Base-by-base conservation (phyloP, 2,329 filamentous ascomycete species). In the Diaporthe sp. region DNA sequence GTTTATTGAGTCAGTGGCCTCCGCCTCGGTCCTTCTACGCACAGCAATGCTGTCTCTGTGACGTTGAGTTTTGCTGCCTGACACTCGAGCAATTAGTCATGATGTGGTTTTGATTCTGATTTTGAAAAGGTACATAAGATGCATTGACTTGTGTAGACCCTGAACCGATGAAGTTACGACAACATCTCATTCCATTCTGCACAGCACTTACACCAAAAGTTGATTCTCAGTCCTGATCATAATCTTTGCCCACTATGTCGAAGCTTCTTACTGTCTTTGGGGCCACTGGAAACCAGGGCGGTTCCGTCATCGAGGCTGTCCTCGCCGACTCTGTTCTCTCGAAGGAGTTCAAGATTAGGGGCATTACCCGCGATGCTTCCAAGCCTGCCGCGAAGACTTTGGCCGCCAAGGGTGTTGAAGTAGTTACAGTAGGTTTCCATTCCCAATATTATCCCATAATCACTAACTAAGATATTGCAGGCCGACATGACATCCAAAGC, bases 221-320 rank as follows among this genome's bases (percentile, higher is more conserved):
- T 15, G 17, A 17, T 47, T 20, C 44, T 15, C 15, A 7, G 44
- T 47, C 44, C 17, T 47, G 4, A 7, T 47, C 44, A 47, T 17
- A 47, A 47, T 47, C 1, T 47, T 15, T 47, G 44, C 44, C 17
- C 44, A 47, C 20, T 47, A 68, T 68, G 39, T 39, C 63, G 76
- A 78, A 76, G 34, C 63, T 84, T 58, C 72, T 85, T 20, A 82
- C 81, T 17, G 85, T 87, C n/a, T 88, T 88, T 68, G 87, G 87
- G 37, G 86, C 86, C 71, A 88, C 87, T 3, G 87, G 87, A 74
- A 84, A 85, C 76, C 88, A 90, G 79, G 88, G 88, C 57, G 85
- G 85, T 49, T 87, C 87, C 42, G 86, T 89, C 42, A 82, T 88
- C 73, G 76, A 80, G 4, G 81, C 83, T 71, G 83, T 89, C 76